These are phyloP conservation scores for Chlorella sorokiniana DNA, from an alignment of 139 green algal species.

Conservation along the genomic window DNA sequence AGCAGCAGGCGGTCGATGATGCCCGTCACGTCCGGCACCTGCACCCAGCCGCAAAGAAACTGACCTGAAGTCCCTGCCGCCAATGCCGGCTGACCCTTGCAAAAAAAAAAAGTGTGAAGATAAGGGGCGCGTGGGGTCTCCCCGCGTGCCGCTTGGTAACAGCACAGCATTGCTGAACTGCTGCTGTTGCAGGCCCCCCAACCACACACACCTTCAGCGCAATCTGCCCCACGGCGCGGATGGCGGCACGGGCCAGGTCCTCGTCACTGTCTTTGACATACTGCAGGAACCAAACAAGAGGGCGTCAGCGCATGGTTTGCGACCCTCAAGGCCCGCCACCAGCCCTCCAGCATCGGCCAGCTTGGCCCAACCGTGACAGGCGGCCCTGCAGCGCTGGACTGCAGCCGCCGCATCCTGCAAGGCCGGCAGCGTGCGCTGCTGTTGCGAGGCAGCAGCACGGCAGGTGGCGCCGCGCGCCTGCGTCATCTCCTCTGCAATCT, in stretches of 20 bases:
- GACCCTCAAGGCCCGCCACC: too few species aligned
- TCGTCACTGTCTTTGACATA: constrained; percentile 76
- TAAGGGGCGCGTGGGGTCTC: too few species aligned
- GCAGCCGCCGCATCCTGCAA: too few species aligned
- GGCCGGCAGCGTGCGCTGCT: not conserved
- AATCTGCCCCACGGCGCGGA: constrained; percentile 75
- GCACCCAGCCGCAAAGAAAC: too few species aligned
- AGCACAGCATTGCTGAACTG: not conserved
- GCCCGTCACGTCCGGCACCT: constrained; percentile 81
- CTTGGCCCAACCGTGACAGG: too few species aligned
- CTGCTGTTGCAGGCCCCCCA: not conserved
- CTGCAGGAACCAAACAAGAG: too few species aligned
- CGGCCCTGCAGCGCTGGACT: too few species aligned
- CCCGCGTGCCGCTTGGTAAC: not conserved
- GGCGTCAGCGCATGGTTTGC: too few species aligned
- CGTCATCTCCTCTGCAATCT: constrained; percentile 90
- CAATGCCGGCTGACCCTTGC: not conserved
- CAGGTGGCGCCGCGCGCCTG: constrained; percentile 19
- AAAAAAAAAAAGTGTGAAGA: not conserved
- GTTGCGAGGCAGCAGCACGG: not conserved
- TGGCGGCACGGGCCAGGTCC: constrained; percentile 73
- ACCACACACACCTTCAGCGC: constrained; percentile 62
- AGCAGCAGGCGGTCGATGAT: constrained; percentile 92
- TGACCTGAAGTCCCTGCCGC: too few species aligned
- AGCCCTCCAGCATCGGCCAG: too few species aligned